Base-by-base conservation (phyloP, 345 rosid genomes). In the Salix suchowensis region DNA sequence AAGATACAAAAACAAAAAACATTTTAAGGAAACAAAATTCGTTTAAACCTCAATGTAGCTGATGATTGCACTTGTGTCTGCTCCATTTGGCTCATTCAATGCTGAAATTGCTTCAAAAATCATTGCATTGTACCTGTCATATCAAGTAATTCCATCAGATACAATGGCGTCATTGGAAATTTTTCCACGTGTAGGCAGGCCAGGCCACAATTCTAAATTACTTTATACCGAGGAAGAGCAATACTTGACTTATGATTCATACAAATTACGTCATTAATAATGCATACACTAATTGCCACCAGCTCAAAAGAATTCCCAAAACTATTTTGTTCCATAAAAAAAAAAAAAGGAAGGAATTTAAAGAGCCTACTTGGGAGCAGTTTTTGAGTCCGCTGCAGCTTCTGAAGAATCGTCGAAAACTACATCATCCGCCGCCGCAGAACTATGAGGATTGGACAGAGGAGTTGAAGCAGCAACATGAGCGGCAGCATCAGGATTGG, bases 91-190 rank as follows among this genome's bases (percentile, higher is more conserved):
- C 73, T 91, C 92, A 18, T 86, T 88, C 76, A 88, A 83, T 15
- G 83, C 79, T 71, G 87, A 37, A 76, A 96, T 78, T 16, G 99
- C 99, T 89, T 96, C 98, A 76, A 87, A 86, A 77, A 96, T 93
- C 91, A 90, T 64, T 52, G 85, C 86, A 78, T 88, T 84, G 74
- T 88, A 89, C 88, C 93, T 92, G 79, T 19, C n/a, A 76, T 81
- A 73, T 39, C 16, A 52, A 48, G 26, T 39, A 70, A 74, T 16
- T 67, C 73, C 62, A 46, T 60, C 34, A 75, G 70, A 62, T 39
- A 62, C 32, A 28, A 65, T 6, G 30, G 36, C 32, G 30, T 6
- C 18, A 44, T 34, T 3, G 52, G 36, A 44, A 48, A 36, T 1
- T 16, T 36, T 14, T 58, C 13, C 11, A 58, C 1, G 14, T 10